Conservation (phyloP, 306 rosid genomes). For the Lablab purpureus region DNA sequence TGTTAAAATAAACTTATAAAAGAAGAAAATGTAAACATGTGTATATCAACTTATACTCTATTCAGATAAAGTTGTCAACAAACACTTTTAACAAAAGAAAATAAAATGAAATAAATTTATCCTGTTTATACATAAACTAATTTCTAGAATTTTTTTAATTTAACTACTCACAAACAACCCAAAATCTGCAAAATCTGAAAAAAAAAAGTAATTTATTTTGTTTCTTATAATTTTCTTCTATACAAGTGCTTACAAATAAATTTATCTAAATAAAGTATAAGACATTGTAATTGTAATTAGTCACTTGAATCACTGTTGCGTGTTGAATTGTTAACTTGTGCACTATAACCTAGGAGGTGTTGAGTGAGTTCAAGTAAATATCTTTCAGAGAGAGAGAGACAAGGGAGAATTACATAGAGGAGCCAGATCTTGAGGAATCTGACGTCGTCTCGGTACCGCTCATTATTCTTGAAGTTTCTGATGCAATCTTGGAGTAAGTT, state of each 20-base stretch:
- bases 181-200: no score
- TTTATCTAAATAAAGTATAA: background rate
- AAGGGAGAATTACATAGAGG: slow-evolving; percentile 61
- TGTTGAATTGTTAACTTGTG: background rate
- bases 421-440: slow-evolving; percentile 90
- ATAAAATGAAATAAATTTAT: background rate
- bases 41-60: background rate
- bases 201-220: background rate
- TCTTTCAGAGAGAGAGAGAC: background rate
- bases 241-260: background rate
- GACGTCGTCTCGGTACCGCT: slow-evolving; percentile 66
- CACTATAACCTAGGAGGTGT: background rate
- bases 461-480: slow-evolving; percentile 54
- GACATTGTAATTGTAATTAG: background rate
- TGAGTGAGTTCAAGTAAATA: background rate
- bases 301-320: background rate
- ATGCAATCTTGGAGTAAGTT: slow-evolving; percentile 68
- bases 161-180: background rate
- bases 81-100: background rate
- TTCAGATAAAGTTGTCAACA: background rate
- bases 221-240: background rate
- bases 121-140: background rate
- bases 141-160: background rate
- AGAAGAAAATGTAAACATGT: background rate
- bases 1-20: background rate